phyloP scores from a whole-genome alignment of 2,329 filamentous ascomycete species.

The Phaeosphaeriaceae sp. region DNA sequence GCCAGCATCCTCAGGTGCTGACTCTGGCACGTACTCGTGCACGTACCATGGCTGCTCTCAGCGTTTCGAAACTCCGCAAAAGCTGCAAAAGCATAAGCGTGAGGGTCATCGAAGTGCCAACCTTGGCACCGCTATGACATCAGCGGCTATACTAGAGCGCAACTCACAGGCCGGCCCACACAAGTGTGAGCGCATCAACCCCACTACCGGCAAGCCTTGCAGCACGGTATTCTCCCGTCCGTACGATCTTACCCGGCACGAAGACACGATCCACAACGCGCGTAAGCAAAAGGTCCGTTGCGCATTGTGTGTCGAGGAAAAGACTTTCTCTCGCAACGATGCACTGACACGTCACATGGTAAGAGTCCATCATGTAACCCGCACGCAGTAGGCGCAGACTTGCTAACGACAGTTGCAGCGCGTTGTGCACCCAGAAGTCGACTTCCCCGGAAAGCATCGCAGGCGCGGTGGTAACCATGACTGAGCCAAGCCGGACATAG shows the following conservation, averaged over 20 bases:
- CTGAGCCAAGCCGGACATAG: slow-evolving; percentile 18
- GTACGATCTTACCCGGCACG: slow-evolving; percentile 94
- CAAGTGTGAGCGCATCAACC: slow-evolving; percentile 90
- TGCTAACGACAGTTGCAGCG: slow-evolving; percentile 53
- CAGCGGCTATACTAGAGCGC: slow-evolving; percentile 63
- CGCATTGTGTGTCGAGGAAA: slow-evolving; percentile 91
- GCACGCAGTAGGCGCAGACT: slow-evolving; percentile 14
- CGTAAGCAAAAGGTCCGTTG: slow-evolving; percentile 95
- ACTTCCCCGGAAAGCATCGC: slow-evolving; percentile 73
- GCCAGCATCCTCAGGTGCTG: slow-evolving; percentile 72
- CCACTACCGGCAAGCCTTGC: slow-evolving; percentile 92
- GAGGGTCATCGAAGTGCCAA: slow-evolving; percentile 77
- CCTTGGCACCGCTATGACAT: slow-evolving; percentile 56
- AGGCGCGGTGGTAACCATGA: slow-evolving; percentile 50
- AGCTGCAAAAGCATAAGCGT: slow-evolving; percentile 93
- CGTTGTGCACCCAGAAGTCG: slow-evolving; percentile 89
- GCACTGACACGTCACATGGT: slow-evolving; percentile 89
- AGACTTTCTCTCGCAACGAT: slow-evolving; percentile 95
- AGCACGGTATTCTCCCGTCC: slow-evolving; percentile 93
- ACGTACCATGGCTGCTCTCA: slow-evolving; percentile 90
- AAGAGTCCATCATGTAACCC: slow-evolving; percentile 29
- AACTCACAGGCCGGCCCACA: slow-evolving; percentile 94
- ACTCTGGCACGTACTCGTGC: slow-evolving; percentile 92
- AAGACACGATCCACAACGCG: slow-evolving; percentile 96
- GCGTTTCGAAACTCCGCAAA: slow-evolving; percentile 85